Evolutionary conservation across 1,284 basidiomycete genomes (phyloP).

Genomic region (Microbotryum silenes-acaulis): DNA sequence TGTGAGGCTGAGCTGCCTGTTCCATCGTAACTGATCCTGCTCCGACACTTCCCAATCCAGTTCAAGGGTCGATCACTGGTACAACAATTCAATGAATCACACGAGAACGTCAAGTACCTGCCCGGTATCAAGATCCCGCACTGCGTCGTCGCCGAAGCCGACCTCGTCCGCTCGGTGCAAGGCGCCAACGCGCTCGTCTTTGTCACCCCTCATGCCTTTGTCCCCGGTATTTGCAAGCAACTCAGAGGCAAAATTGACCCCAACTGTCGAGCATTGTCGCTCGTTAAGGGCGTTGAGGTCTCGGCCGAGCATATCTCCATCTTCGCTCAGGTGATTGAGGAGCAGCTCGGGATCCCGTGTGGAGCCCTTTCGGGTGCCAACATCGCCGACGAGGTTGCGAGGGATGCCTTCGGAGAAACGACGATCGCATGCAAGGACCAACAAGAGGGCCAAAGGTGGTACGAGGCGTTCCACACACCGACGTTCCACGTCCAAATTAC

Average conservation of each 20-base stretch:
- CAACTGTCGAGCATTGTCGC: constrained; percentile 45
- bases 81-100: constrained; percentile 41
- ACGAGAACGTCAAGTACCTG: constrained; percentile 52
- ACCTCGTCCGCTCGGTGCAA: constrained; percentile 47
- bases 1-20: no score
- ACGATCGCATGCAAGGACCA: constrained; percentile 49
- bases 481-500: constrained; percentile 50
- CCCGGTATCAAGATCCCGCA: constrained; percentile 49
- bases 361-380: constrained; percentile 52
- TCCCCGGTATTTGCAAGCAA: constrained; percentile 40
- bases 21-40: constrained; percentile 44
- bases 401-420: constrained; percentile 49
- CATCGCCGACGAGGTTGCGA: constrained; percentile 52
- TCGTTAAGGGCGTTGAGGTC: constrained; percentile 51
- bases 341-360: constrained; percentile 47
- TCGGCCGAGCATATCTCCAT: constrained; percentile 49
- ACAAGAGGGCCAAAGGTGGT: constrained; percentile 42
- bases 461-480: constrained; percentile 43
- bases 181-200: constrained; percentile 51
- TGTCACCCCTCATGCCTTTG: constrained; percentile 50
- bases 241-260: constrained; percentile 42
- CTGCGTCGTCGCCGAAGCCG: constrained; percentile 49
- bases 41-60: constrained; percentile 37
- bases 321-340: constrained; percentile 51
- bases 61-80: constrained; percentile 1